These are phyloP conservation scores for Zychaea mexicana DNA, from an alignment of 371 early-diverging fungal genomes.

Conservation along the genomic window DNA sequence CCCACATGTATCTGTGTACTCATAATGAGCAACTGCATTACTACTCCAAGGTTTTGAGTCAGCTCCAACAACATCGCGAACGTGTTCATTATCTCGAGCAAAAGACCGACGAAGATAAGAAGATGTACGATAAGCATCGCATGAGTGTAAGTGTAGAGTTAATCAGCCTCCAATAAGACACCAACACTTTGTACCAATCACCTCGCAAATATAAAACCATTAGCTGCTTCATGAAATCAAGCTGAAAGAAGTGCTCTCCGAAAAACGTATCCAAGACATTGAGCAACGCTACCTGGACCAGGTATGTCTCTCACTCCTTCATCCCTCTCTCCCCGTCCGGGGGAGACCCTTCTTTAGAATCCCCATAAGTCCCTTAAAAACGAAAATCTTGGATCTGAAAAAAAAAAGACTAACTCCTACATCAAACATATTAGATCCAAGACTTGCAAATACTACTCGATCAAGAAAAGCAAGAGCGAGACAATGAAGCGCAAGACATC, in stretches of 20 bases:
- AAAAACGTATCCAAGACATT: constrained; percentile 29
- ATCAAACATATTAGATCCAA: constrained; percentile 13
- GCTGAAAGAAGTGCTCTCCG: constrained; percentile 26
- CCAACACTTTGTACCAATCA: neutral
- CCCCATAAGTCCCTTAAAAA: neutral
- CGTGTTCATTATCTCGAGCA: constrained; percentile 29
- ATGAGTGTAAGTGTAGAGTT: constrained; percentile 25
- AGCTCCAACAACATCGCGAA: constrained; percentile 25
- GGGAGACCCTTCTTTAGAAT: no score
- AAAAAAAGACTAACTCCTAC: neutral
- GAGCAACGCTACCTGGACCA: constrained; percentile 20
- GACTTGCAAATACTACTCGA: constrained; percentile 23
- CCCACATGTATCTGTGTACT: no score
- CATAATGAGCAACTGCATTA: no score
- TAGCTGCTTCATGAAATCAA: constrained; percentile 38
- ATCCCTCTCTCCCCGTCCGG: neutral
- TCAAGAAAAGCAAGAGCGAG: constrained; percentile 15
- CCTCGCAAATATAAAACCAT: neutral
- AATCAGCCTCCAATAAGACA: no score
- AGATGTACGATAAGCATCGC: constrained; percentile 29
- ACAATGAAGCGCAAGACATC: constrained; percentile 21
- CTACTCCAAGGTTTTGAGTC: constrained; percentile 27
- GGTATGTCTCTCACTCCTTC: constrained; percentile 22
- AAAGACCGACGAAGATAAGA: constrained; percentile 23
- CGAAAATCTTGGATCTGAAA: neutral